Evolutionary conservation across 2,329 filamentous ascomycete species (phyloP).

Genomic region (Monosporascus sp.): DNA sequence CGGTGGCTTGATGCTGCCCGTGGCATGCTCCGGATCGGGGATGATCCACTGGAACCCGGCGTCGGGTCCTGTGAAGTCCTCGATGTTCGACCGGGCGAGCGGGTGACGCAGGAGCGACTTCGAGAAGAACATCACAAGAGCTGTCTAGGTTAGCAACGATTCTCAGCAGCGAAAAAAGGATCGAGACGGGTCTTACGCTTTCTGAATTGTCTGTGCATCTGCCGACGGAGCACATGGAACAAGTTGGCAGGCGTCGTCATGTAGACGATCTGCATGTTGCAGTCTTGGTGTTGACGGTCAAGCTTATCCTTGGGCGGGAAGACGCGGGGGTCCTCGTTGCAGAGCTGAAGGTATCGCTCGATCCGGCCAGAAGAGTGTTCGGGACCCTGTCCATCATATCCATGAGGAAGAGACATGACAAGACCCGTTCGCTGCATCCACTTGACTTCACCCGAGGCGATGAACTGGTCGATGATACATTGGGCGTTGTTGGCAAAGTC

Average conservation of each 20-base stretch:
- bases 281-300: slow-evolving; percentile 96
- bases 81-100: slow-evolving; percentile 78
- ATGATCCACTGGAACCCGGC: slow-evolving; percentile 98
- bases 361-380: slow-evolving; percentile 97
- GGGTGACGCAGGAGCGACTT: slow-evolving; percentile 95
- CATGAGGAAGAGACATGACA: slow-evolving; percentile 93
- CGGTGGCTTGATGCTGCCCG: slow-evolving; percentile 65
- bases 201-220: slow-evolving; percentile 99
- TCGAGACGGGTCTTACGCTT: slow-evolving; percentile 66
- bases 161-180: background rate
- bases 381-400: slow-evolving; percentile 95
- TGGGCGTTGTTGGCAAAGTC: slow-evolving; percentile 99
- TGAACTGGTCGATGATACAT: slow-evolving; percentile 98
- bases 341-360: slow-evolving; percentile 94
- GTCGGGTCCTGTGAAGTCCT: slow-evolving; percentile 77
- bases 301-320: slow-evolving; percentile 87
- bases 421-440: slow-evolving; percentile 98
- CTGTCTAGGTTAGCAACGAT: slow-evolving; percentile 38
- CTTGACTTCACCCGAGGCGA: slow-evolving; percentile 95
- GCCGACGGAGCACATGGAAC: slow-evolving; percentile 93
- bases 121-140: slow-evolving; percentile 96
- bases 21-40: slow-evolving; percentile 77
- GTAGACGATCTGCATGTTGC: slow-evolving; percentile 98
- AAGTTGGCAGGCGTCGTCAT: slow-evolving; percentile 94
- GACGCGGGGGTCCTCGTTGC: slow-evolving; percentile 92